Base-by-base conservation (phyloP, 1,284 basidiomycete genomes). In the Trichosporon ovoides region DNA sequence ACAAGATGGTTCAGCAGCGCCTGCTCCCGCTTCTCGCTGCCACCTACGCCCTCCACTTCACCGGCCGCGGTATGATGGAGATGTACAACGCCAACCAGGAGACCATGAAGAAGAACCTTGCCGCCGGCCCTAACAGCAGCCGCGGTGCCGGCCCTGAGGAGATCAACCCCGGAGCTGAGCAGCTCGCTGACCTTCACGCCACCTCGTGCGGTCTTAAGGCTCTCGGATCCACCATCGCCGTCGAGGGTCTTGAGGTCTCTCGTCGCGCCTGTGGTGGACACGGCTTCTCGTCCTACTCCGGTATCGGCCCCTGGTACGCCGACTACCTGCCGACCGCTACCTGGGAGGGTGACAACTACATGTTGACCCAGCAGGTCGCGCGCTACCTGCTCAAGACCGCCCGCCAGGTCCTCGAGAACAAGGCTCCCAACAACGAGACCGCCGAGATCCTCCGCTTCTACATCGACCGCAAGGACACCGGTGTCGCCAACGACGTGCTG, bases 291-390 rank as follows among this genome's bases (percentile, higher is more conserved):
- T 77, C 80, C 11, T 83, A 83, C 72, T 80, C 81, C 6, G 80
- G 79, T 38, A 76, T 83, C 55, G 79, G 82, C 14, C 69, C 74
- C 38, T 81, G 82, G 80, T 81, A 81, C 70, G 74, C 77, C 38
- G 80, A 81, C 67, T 80, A 80, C 68, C 80, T 80, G 1, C 80
- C 80, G 43, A 81, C 82, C 72, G 78, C 63, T 60, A 81, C 80
- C 3, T 82, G 81, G 81, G 81, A 83, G 64, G 81, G 82, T 33
- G 82, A 83, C 73, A 82, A 82, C 66, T 79, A 78, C 38, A 82
- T 83, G 58, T 70, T 83, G 18, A 78, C 24, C 80, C 82, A 72
- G 75, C 80, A 48, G 81, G 82, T 56, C 77, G 81, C 51, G 73
- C 81, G 35, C 71, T 82, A 22, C 77, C 82, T 62, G 69, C 80